These are phyloP conservation scores for Exophiala lecanii-corni DNA, from an alignment of 2,329 filamentous ascomycete species.

Conservation along the genomic window DNA sequence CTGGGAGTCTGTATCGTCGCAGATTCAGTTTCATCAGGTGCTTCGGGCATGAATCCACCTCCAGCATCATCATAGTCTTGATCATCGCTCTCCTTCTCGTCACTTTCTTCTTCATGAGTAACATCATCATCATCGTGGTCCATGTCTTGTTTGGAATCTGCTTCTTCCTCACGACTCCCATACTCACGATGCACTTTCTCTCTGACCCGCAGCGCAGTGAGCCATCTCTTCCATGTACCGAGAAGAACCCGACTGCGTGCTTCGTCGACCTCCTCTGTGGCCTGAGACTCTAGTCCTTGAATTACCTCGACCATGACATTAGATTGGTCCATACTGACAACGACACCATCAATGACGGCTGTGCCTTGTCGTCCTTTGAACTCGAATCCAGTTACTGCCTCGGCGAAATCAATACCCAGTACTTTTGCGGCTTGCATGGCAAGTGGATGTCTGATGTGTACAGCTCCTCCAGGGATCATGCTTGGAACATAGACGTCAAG, in stretches of 20 bases:
- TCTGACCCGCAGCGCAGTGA: conserved; percentile 62
- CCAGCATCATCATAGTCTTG: conserved; percentile 29
- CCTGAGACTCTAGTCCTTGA: conserved; percentile 61
- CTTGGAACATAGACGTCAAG: conserved; percentile 60
- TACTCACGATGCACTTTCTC: conserved; percentile 63
- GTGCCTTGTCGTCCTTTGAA: conserved; percentile 85
- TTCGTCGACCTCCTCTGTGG: conserved; percentile 59
- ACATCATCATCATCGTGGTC: conserved; percentile 34
- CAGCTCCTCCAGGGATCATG: conserved; percentile 59
- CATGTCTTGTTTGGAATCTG: conserved; percentile 21
- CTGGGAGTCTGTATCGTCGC: background rate
- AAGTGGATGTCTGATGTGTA: conserved; percentile 52
- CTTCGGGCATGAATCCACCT: conserved; percentile 39
- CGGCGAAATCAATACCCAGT: conserved; percentile 77
- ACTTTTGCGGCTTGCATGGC: conserved; percentile 56
- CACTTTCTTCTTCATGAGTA: conserved; percentile 28
- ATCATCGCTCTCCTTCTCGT: conserved; percentile 31
- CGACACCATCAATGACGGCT: conserved; percentile 71
- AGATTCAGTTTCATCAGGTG: conserved; percentile 22
- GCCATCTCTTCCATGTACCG: conserved; percentile 55
- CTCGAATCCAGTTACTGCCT: conserved; percentile 83
- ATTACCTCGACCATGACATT: conserved; percentile 70
- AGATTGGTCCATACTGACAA: conserved; percentile 67
- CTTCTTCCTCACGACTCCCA: conserved; percentile 27
- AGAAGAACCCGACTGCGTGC: conserved; percentile 47